These are phyloP conservation scores for Neonectria faginata DNA, from an alignment of 2,329 filamentous ascomycete species.

Conservation along the genomic window DNA sequence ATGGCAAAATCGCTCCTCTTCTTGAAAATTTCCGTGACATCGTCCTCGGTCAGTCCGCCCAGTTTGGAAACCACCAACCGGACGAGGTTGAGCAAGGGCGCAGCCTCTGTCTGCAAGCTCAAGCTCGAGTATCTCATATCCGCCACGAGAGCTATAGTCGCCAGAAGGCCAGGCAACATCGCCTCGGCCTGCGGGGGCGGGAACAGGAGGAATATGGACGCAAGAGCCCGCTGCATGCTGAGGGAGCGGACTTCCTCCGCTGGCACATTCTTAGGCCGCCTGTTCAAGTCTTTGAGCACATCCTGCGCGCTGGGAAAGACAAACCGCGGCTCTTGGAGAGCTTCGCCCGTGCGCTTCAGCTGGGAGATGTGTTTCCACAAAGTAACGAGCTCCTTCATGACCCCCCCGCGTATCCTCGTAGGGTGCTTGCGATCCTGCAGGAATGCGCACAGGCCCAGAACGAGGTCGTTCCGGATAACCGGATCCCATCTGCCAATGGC, in stretches of 20 bases:
- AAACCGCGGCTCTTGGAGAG: slow-evolving; percentile 39
- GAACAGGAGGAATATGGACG: slow-evolving; percentile 50
- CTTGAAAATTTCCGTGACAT: slow-evolving; percentile 37
- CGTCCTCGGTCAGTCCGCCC: slow-evolving; percentile 30
- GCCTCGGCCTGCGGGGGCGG: slow-evolving; percentile 38
- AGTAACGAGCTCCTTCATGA: slow-evolving; percentile 48
- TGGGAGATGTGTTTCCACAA: slow-evolving; percentile 55
- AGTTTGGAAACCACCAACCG: slow-evolving; percentile 35
- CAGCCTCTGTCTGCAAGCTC: slow-evolving; percentile 32
- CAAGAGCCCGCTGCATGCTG: slow-evolving; percentile 41
- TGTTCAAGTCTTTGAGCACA: slow-evolving; percentile 37
- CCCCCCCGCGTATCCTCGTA: slow-evolving; percentile 25
- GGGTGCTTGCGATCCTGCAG: slow-evolving; percentile 34
- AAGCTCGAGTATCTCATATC: slow-evolving; percentile 40
- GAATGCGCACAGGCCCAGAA: slow-evolving; percentile 49
- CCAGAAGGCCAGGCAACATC: slow-evolving; percentile 49
- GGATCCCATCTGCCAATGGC: slow-evolving; percentile 46
- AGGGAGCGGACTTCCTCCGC: slow-evolving; percentile 16
- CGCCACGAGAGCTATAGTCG: slow-evolving; percentile 48
- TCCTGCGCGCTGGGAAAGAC: slow-evolving; percentile 48
- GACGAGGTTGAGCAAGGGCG: slow-evolving; percentile 48
- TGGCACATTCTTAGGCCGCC: slow-evolving; percentile 13
- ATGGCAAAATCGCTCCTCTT: slow-evolving; percentile 32
- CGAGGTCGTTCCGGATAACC: slow-evolving; percentile 46
- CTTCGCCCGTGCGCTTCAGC: slow-evolving; percentile 47